These are phyloP conservation scores for Prosopis cineraria DNA, from an alignment of 306 rosid genomes.

Conservation along the genomic window DNA sequence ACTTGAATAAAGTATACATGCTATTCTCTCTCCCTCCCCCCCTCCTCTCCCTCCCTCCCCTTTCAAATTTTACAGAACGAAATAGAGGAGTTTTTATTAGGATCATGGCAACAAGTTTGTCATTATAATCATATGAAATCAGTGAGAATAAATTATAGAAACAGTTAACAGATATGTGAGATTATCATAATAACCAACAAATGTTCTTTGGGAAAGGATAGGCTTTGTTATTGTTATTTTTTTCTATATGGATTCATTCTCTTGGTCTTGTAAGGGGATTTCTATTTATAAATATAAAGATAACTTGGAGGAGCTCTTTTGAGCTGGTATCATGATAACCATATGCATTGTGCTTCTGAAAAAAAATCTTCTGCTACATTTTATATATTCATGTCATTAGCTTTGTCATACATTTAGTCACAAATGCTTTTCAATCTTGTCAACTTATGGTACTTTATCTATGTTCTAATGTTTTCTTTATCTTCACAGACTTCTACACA, in stretches of 20 bases:
- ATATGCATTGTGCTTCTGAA: background rate
- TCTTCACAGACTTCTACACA: conserved; percentile 82
- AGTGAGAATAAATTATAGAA: background rate
- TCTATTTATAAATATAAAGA: background rate
- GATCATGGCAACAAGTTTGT: background rate
- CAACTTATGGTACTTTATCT: background rate
- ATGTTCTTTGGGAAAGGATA: background rate
- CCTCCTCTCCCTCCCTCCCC: background rate
- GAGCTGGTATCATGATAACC: no score
- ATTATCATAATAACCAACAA: background rate
- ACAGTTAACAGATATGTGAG: background rate
- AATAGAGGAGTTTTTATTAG: background rate
- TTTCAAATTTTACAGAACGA: background rate
- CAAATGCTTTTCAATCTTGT: background rate
- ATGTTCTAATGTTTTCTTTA: conserved; percentile 34
- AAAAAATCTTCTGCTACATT: background rate
- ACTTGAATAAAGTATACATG: background rate
- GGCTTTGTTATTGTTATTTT: background rate
- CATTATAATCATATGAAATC: background rate
- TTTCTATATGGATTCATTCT: background rate
- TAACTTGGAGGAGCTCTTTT: background rate
- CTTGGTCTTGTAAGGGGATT: background rate
- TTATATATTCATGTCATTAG: background rate
- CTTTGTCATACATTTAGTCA: background rate
- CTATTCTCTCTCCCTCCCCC: background rate